phyloP scores from a whole-genome alignment of 78 protist genomes.

The Cavenderia fasciculata region DNA sequence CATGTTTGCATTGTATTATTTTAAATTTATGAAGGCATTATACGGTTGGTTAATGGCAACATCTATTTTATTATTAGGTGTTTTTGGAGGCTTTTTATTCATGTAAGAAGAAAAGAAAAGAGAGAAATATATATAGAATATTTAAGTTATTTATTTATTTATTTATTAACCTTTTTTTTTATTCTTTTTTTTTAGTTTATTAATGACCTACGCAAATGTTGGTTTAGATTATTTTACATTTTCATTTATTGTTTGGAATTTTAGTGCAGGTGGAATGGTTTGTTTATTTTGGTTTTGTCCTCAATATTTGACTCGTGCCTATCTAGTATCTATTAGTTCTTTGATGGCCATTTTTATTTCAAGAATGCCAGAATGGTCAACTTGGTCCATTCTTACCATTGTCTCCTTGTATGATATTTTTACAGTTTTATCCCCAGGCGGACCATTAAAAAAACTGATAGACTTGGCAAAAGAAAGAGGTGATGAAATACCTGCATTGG shows the following conservation, averaged over 20 bases:
- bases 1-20: constrained; percentile 78
- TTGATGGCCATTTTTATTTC: constrained; percentile 84
- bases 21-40: constrained; percentile 69
- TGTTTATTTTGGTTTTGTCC: constrained; percentile 89
- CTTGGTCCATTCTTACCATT: constrained; percentile 91
- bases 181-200: not conserved
- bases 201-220: constrained; percentile 44
- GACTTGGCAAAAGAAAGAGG: constrained; percentile 93
- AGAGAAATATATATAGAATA: too few species aligned
- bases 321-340: constrained; percentile 41
- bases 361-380: constrained; percentile 95
- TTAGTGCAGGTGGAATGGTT: constrained; percentile 90
- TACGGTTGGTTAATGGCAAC: constrained; percentile 83
- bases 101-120: constrained; percentile 30
- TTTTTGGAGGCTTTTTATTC: constrained; percentile 78
- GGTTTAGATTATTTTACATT: constrained; percentile 80
- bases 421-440: constrained; percentile 95
- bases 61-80: constrained; percentile 58
- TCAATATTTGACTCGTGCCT: constrained; percentile 51
- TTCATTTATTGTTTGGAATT: constrained; percentile 89
- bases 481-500: constrained; percentile 95
- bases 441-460: constrained; percentile 95
- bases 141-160: too few species aligned
- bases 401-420: constrained; percentile 91
- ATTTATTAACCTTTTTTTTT: not conserved